Base-by-base conservation (phyloP, 2,329 filamentous ascomycete species). In the Alternaria novae-zelandiae region DNA sequence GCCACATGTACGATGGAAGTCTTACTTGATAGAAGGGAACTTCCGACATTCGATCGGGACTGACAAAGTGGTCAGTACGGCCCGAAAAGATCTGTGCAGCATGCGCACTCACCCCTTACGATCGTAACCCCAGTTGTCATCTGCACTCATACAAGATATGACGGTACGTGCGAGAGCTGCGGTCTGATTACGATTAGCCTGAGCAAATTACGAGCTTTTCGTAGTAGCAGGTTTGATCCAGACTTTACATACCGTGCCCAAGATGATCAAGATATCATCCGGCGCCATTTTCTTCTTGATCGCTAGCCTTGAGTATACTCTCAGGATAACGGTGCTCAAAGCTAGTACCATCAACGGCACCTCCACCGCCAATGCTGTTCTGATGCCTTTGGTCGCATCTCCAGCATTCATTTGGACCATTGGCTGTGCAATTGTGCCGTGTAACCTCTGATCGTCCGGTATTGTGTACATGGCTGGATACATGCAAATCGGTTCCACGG, bases 101-200 rank as follows among this genome's bases (percentile, higher is more conserved):
- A 21, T 8, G 15, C 28, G n/a, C 20, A 55, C 67, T 47, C 54
- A 72, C 72, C 73, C 74, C 57, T 68, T 68, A 21, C 67, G 59
- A 55, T 75, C 70, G 30, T 70, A 76, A 4, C 70, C 70, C 57
- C 64, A 70, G 11, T 57, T 60, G 26, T 75, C 72, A 25, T 73
- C 65, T 25, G 73, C 71, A 55, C 71, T 73, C 67, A 74, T 72
- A 49, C 74, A 76, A 2, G 68, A 70, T 25, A 76, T 71, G 4
- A 74, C 60, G 2, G 71, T 75, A 8, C 73, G 62, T 8, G 61
- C 68, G 46, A 76, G 57, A 9, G 71, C 72, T 17, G 68, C 70
- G 13, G 44, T 53, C 71, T 73, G 12, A 20, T 10, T 6, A 6
- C 8, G 54, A 30, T 72, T 56, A 72, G 63, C 49, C n/a, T 21